Evolutionary conservation across 1,284 basidiomycete species (phyloP).

Genomic region (Xanthoconium separans): DNA sequence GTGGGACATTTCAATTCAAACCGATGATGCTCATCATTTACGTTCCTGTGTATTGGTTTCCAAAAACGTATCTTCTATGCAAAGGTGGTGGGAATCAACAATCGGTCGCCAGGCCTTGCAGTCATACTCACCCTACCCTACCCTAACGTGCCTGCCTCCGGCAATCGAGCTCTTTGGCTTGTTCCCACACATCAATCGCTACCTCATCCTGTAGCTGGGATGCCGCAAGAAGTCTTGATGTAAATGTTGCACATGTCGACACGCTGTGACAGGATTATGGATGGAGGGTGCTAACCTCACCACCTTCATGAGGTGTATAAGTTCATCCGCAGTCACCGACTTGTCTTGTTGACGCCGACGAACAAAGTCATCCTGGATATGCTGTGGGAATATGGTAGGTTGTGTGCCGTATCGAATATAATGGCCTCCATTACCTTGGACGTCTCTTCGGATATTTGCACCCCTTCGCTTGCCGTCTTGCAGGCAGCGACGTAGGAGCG

Average conservation of each 20-base stretch:
- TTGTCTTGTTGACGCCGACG: conserved; percentile 48
- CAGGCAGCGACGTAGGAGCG: conserved; percentile 56
- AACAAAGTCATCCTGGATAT: conserved; percentile 77
- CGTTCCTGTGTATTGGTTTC: neutral
- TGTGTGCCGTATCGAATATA: neutral
- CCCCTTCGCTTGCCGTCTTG: conserved; percentile 42
- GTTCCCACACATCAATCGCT: conserved; percentile 47
- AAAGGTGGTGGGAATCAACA: neutral
- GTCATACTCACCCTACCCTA: conserved; percentile 10
- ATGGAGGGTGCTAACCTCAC: conserved; percentile 49
- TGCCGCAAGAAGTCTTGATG: conserved; percentile 46
- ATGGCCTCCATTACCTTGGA: conserved; percentile 45
- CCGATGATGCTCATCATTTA: conserved; percentile 3
- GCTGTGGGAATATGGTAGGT: conserved; percentile 36
- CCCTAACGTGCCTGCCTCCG: conserved; percentile 18
- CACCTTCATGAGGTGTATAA: conserved; percentile 62
- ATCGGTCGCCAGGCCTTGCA: neutral
- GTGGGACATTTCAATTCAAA: conserved; percentile 11
- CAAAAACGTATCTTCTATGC: neutral
- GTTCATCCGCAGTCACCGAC: conserved; percentile 53
- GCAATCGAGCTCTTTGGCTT: conserved; percentile 44
- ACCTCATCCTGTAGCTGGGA: conserved; percentile 47
- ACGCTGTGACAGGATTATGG: neutral
- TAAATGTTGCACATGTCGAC: conserved; percentile 30
- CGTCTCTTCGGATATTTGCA: conserved; percentile 49